Base-by-base conservation (phyloP, 2,329 filamentous ascomycete species). In the Aspergillus clavatus region DNA sequence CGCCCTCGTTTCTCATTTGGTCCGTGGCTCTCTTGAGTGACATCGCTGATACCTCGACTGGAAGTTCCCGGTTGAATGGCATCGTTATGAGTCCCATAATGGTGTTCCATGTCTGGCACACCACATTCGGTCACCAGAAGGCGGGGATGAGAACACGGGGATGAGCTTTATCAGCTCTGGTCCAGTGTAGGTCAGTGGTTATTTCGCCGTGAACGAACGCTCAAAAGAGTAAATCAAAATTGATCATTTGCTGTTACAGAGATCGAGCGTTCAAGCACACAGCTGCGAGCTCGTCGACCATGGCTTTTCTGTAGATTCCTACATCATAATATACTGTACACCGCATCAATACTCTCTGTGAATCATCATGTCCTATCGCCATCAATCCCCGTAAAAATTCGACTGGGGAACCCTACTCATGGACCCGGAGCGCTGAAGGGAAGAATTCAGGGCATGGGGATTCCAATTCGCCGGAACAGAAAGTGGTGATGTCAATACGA, bases 31-130 rank as follows among this genome's bases (percentile, higher is more conserved):
- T 40, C 42, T 18, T 43, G 48, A 4, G 40, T 42, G 12, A 40
- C 19, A 3, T 40, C 35, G 19, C 52, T 46, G 19, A 38, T 46
- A 38, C 56, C 49, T 4, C 50, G 43, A 7, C 48, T 23, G 11
- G 43, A 44, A 24, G 54, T 54, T 35, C 40, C 56, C n/a, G 45
- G 37, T 27, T 40, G 43, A 12, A 44, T 47, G 28, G 44, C 44
- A 38, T 38, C 35, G 8, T n/a, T 14, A 12, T 22, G 35, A 16
- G 12, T 38, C 11, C 14, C 35, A 23, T 18, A 5, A 5, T 26
- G 11, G 8, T 23, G 16, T n/a, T 38, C 18, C 35, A 38, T 38
- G 35, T 12, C 23, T 38, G 19, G 12, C 26, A 28, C 26, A 28
- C 26, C 12, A 11, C 26, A 28, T 11, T 11, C 26, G 7, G 26